Conservation (phyloP, 169 alveolate species). For the Plasmodium cynomolgi region DNA sequence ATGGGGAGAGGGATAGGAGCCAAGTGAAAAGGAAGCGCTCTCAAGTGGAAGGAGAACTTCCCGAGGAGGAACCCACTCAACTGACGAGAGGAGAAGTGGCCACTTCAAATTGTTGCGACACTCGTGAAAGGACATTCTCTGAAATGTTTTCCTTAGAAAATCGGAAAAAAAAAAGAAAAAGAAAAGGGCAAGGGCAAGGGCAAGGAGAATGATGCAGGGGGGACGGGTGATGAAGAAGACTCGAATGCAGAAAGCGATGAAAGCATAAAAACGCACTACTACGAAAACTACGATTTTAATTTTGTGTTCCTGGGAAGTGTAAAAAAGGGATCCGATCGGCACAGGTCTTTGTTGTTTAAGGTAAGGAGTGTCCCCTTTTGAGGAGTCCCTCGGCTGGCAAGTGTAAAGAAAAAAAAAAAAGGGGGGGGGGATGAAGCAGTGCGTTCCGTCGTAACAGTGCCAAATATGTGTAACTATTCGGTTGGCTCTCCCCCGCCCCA, state of each 20-base stretch:
- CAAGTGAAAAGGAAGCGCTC: conserved; percentile 12
- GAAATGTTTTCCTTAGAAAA: conserved; percentile 39
- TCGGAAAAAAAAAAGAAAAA: conserved; percentile 15
- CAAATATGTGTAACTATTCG: background rate
- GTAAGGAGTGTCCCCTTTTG: background rate
- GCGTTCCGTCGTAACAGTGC: background rate
- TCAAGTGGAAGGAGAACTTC: background rate
- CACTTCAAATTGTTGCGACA: background rate
- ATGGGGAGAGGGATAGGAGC: background rate
- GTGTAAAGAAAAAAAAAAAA: background rate
- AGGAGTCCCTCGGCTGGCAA: background rate
- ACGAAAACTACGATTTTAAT: conserved; percentile 36
- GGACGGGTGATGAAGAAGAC: background rate
- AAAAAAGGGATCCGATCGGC: conserved; percentile 50
- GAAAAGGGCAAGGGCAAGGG: background rate
- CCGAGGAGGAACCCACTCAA: background rate
- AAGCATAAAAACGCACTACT: conserved; percentile 61
- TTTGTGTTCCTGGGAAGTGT: conserved; percentile 66
- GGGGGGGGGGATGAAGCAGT: no score
- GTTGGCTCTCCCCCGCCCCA: background rate
- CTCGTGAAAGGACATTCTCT: conserved; percentile 34
- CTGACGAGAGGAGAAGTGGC: background rate
- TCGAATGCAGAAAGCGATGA: conserved; percentile 2
- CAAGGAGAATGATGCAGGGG: background rate
- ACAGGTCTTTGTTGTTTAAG: conserved; percentile 38